Conservation (phyloP, 2,329 filamentous ascomycete genomes). For the Tolypocladium endophyticum region DNA sequence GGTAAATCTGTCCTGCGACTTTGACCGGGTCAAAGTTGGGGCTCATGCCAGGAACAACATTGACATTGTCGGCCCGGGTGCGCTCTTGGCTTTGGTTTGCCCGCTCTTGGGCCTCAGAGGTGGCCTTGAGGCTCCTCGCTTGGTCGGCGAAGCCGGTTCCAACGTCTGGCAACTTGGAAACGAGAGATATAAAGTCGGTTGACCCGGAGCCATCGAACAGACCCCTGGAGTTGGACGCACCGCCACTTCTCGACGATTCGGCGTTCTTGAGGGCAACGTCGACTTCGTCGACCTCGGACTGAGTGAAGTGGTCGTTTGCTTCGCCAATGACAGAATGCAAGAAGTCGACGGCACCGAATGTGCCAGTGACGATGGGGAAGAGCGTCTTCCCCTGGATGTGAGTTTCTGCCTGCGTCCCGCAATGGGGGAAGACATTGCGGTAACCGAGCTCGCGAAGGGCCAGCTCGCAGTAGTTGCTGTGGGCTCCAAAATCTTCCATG, state of each 20-base stretch:
- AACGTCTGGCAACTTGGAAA: constrained; percentile 64
- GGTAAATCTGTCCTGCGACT: constrained; percentile 75
- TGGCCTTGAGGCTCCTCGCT: constrained; percentile 50
- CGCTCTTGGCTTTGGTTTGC: constrained; percentile 40
- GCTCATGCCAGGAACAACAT: constrained; percentile 64
- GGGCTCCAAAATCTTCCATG: constrained; percentile 69
- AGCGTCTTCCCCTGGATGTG: constrained; percentile 52
- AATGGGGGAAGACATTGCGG: constrained; percentile 71
- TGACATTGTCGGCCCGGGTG: constrained; percentile 33
- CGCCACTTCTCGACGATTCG: constrained; percentile 33
- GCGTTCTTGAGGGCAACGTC: constrained; percentile 65
- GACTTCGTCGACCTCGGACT: constrained; percentile 75
- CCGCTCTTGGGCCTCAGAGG: constrained; percentile 53
- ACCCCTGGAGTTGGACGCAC: constrained; percentile 26
- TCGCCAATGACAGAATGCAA: constrained; percentile 69
- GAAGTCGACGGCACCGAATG: constrained; percentile 75
- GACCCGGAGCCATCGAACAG: constrained; percentile 29
- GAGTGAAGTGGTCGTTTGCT: constrained; percentile 74
- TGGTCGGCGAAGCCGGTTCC: constrained; percentile 57
- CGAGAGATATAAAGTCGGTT: constrained; percentile 57
- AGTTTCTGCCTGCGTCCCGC: constrained; percentile 56
- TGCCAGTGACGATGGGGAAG: constrained; percentile 63
- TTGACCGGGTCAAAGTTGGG: constrained; percentile 68
- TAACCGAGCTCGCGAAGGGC: constrained; percentile 67
- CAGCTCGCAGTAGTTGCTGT: constrained; percentile 77